A percentile compares a stretch with the other conserved stretches of the same genome.
Evolutionary conservation across 1,284 basidiomycete species (phyloP).

Genomic region (Flammula alnicola): DNA sequence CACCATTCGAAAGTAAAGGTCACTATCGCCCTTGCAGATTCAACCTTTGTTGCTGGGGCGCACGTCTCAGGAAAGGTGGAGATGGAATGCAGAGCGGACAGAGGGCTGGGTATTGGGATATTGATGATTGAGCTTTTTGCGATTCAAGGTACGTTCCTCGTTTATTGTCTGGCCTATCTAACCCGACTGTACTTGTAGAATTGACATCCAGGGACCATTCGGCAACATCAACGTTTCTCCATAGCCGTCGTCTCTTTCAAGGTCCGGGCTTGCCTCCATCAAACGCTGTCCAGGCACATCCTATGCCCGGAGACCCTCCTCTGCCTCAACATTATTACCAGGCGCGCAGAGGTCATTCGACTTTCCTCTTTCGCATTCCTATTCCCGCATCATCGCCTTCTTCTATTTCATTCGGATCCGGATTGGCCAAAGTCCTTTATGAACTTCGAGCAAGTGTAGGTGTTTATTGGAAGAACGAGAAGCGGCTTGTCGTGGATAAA

Average conservation of each 20-base stretch:
- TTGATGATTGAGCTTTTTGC: conserved; percentile 79
- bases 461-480: conserved; percentile 75
- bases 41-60: conserved; percentile 64
- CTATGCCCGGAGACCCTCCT: conserved; percentile 54
- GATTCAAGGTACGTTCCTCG: conserved; percentile 59
- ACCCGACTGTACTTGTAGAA: conserved; percentile 45
- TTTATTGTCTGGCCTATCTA: background rate
- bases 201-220: conserved; percentile 76
- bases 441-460: conserved; percentile 71
- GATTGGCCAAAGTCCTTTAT: conserved; percentile 69
- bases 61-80: conserved; percentile 74
- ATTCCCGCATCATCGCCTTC: conserved; percentile 67
- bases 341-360: conserved; percentile 70
- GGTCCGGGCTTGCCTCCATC: conserved; percentile 80
- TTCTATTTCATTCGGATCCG: conserved; percentile 69
- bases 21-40: conserved; percentile 58
- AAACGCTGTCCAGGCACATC: conserved; percentile 70
- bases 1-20: conserved; percentile 77
- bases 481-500: conserved; percentile 62
- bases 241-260: conserved; percentile 71
- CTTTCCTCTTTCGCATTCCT: conserved; percentile 75
- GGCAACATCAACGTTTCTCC: conserved; percentile 75
- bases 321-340: conserved; percentile 67
- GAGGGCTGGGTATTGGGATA: conserved; percentile 67
- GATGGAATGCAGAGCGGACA: conserved; percentile 75